A percentile compares a stretch with the other conserved stretches of the same genome.
phyloP scores from a whole-genome alignment of 768 basidiomycete species.

The Tephrocybe sp. region DNA sequence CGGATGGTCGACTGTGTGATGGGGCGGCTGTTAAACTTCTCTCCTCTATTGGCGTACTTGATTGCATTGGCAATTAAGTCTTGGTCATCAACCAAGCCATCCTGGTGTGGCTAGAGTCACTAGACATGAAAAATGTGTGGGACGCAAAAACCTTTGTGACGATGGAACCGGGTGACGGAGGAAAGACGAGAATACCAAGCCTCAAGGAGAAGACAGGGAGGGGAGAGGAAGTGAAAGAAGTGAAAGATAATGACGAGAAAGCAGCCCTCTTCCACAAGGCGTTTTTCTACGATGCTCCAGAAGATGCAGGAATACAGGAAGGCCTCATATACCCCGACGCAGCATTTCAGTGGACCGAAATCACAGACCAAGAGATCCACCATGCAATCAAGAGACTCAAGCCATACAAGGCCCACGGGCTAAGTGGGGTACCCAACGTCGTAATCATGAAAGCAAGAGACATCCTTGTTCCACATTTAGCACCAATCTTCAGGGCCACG shows the following conservation, averaged over 20 bases:
- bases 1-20: too few species aligned
- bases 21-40: too few species aligned
- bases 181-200: constrained; percentile 25
- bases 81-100: too few species aligned
- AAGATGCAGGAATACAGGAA: neutral
- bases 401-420: constrained; percentile 33
- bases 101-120: constrained; percentile 29
- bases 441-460: constrained; percentile 26
- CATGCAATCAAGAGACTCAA: constrained; percentile 24
- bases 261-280: constrained; percentile 15
- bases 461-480: constrained; percentile 24
- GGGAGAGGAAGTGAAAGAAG: neutral
- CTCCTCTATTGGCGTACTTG: too few species aligned
- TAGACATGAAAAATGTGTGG: constrained; percentile 20
- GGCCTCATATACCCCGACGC: constrained; percentile 26
- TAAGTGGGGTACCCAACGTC: constrained; percentile 25
- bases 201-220: constrained; percentile 7
- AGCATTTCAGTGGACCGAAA: constrained; percentile 10
- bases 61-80: too few species aligned
- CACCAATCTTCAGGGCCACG: constrained; percentile 26
- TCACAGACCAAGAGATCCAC: constrained; percentile 27
- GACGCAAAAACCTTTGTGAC: constrained; percentile 22
- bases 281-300: constrained; percentile 28
- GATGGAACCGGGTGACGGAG: constrained; percentile 22
- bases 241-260: constrained; percentile 25